Evolutionary conservation across 768 basidiomycete genomes (phyloP).

Genomic region (Suillus spraguei): DNA sequence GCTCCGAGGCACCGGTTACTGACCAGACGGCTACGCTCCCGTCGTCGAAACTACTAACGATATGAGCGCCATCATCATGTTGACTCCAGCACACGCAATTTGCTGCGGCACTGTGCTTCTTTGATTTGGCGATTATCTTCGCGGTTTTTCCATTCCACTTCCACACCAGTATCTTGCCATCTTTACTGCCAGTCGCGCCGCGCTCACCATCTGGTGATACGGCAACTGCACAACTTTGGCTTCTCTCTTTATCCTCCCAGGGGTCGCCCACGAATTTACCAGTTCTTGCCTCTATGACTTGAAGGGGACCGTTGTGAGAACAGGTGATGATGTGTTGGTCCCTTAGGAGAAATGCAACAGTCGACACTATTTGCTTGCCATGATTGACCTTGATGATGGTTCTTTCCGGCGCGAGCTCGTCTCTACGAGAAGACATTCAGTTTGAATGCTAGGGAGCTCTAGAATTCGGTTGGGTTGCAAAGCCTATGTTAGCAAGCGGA

Average conservation of each 20-base stretch:
- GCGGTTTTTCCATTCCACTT: not conserved
- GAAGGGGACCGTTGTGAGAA: not conserved
- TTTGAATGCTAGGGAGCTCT: not conserved
- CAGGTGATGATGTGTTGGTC: not conserved
- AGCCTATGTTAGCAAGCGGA: not conserved
- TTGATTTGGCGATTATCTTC: not conserved
- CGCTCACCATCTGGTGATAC: not conserved
- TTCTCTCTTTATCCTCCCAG: not conserved
- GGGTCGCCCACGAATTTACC: not conserved
- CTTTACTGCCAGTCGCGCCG: not conserved
- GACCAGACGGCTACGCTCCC: not conserved
- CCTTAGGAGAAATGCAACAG: not conserved
- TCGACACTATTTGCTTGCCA: not conserved
- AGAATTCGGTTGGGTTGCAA: not conserved
- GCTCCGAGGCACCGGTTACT: not conserved
- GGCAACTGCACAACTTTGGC: not conserved
- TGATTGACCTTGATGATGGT: not conserved
- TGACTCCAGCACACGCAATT: not conserved
- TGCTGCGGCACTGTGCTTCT: not conserved
- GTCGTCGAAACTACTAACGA: not conserved
- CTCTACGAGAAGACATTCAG: not conserved
- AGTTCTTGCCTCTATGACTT: not conserved
- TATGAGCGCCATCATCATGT: not conserved
- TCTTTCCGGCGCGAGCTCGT: not conserved
- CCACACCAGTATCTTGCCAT: not conserved